Percentiles rank a stretch among this genome's conserved stretches.
These are phyloP conservation scores for Sugiyamaella pinicola DNA, from an alignment of 1,139 yeast species.

Conservation along the genomic window DNA sequence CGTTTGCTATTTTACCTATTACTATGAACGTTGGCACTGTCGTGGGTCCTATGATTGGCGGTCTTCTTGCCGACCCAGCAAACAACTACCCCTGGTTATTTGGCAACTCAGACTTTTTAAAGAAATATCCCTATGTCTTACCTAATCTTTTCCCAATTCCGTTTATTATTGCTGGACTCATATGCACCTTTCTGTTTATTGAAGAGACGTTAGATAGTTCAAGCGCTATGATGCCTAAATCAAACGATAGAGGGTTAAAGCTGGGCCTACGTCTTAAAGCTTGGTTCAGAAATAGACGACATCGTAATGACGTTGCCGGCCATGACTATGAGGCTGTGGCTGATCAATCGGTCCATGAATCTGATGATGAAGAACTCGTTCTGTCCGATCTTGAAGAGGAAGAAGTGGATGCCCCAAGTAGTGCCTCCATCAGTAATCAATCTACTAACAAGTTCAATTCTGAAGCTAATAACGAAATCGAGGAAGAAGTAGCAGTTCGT, in stretches of 20 bases:
- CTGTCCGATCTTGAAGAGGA: conserved; percentile 23
- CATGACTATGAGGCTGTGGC: conserved; percentile 14
- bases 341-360: conserved; percentile 11
- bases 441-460: background rate
- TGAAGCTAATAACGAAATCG: background rate
- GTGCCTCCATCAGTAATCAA: background rate
- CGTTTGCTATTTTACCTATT: conserved; percentile 59
- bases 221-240: conserved; percentile 52
- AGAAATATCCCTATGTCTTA: conserved; percentile 57
- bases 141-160: conserved; percentile 60
- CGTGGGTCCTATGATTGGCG: conserved; percentile 52
- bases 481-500: background rate
- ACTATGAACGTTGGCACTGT: conserved; percentile 59
- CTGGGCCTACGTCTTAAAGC: conserved; percentile 29
- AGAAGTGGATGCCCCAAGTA: background rate
- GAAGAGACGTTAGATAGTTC: conserved; percentile 57
- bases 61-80: conserved; percentile 44
- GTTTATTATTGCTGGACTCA: conserved; percentile 41
- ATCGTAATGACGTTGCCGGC: background rate
- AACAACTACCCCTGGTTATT: conserved; percentile 33
- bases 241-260: conserved; percentile 50
- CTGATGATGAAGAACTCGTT: conserved; percentile 21
- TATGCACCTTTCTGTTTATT: conserved; percentile 51
- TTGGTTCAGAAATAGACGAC: conserved; percentile 9
- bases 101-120: conserved; percentile 39